Conservation (phyloP, 139 green algal species). For the Picocystis salinarum region DNA sequence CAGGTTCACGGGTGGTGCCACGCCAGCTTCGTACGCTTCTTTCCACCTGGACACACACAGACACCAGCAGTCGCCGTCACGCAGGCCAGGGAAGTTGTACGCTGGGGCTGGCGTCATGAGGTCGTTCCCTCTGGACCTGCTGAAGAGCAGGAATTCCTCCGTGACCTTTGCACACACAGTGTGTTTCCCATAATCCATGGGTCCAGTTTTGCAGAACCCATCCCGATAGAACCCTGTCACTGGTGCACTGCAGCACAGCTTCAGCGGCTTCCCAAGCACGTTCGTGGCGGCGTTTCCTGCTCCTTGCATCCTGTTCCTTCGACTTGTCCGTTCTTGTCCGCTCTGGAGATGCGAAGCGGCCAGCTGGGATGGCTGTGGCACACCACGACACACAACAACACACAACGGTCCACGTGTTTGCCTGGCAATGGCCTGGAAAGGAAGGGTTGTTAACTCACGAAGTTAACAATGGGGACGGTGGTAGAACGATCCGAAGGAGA, state of each 20-base stretch:
- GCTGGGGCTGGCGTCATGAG: slow-evolving; percentile 20
- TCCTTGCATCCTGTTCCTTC: no score
- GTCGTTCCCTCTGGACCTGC: slow-evolving; percentile 21
- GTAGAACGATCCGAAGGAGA: no score
- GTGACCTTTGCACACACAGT: slow-evolving; percentile 33
- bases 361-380: no score
- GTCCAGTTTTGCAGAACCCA: slow-evolving; percentile 33
- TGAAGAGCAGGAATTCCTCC: slow-evolving; percentile 26
- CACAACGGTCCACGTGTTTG: no score
- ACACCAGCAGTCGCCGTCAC: slow-evolving; percentile 5
- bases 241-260: slow-evolving; percentile 28
- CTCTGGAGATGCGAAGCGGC: no score
- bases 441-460: no score
- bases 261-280: slow-evolving; percentile 21
- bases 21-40: slow-evolving; percentile 4
- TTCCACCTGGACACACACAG: slow-evolving; percentile 6
- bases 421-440: no score
- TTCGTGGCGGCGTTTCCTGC: no score
- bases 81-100: slow-evolving; percentile 26
- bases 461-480: no score
- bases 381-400: no score
- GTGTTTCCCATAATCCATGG: slow-evolving; percentile 22
- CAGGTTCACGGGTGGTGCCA: slow-evolving; percentile 2
- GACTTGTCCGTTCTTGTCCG: no score
- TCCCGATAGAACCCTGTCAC: slow-evolving; percentile 15